A percentile compares a stretch with the other conserved stretches of the same genome.
phyloP scores from a whole-genome alignment of 352 stramenopile species.

The Phytophthora tentaculata region DNA sequence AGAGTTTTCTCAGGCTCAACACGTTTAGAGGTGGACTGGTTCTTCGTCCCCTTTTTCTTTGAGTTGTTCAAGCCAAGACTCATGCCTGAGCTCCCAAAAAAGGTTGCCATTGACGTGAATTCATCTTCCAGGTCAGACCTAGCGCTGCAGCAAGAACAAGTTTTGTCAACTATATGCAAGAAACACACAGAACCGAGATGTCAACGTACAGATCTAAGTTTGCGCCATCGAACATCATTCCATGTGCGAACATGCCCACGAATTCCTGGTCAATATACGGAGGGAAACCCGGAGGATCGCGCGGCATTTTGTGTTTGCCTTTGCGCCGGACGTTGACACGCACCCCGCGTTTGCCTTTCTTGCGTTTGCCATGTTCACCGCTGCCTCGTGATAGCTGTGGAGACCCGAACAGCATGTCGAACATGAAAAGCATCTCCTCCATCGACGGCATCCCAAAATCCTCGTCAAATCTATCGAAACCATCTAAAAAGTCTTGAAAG shows the following conservation, averaged over 20 bases:
- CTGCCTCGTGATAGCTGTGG: slow-evolving; percentile 1
- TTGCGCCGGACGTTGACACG: slow-evolving; percentile 30
- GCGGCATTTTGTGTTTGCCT: not conserved
- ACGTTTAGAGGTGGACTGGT: not conserved
- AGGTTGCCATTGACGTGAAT: slow-evolving; percentile 54
- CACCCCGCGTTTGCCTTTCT: slow-evolving; percentile 18
- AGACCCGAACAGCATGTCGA: slow-evolving; percentile 69
- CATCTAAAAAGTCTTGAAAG: slow-evolving; percentile 19
- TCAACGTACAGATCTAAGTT: slow-evolving; percentile 13
- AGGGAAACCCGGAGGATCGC: not conserved
- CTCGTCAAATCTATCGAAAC: slow-evolving; percentile 21
- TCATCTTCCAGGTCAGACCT: slow-evolving; percentile 47
- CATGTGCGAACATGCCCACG: slow-evolving; percentile 35
- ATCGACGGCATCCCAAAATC: slow-evolving; percentile 47
- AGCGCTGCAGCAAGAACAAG: not conserved
- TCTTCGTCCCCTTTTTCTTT: slow-evolving; percentile 7
- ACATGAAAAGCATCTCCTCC: slow-evolving; percentile 82
- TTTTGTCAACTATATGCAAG: too few relatives aligned
- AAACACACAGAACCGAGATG: not conserved
- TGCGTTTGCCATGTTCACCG: slow-evolving; percentile 1
- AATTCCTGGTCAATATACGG: slow-evolving; percentile 30
- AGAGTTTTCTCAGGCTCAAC: not conserved
- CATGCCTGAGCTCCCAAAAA: slow-evolving; percentile 32
- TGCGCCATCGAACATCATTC: slow-evolving; percentile 27
- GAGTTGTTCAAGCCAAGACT: slow-evolving; percentile 23